Percentiles rank a stretch among this genome's conserved stretches.
These are phyloP conservation scores for Penicillium diatomitis DNA, from an alignment of 495 filamentous ascomycete genomes.

Conservation along the genomic window DNA sequence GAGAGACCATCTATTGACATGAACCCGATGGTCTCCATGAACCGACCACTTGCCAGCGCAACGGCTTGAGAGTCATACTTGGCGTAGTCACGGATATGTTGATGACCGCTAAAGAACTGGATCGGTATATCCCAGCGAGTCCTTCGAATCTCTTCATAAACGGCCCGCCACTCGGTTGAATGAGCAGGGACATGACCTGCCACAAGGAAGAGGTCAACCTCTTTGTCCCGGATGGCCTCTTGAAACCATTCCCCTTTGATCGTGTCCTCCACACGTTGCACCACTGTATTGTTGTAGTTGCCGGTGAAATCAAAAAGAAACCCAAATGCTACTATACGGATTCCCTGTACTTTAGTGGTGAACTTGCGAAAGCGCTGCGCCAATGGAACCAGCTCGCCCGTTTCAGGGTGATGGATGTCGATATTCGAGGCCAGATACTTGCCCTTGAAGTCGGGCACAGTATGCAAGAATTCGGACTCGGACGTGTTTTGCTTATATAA, in stretches of 20 bases:
- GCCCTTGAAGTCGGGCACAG: slow-evolving; percentile 67
- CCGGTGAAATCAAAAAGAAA: slow-evolving; percentile 90
- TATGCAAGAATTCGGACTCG: slow-evolving; percentile 62
- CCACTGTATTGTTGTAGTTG: slow-evolving; percentile 80
- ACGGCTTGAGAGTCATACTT: slow-evolving; percentile 73
- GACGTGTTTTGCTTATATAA: slow-evolving; percentile 75
- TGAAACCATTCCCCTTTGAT: slow-evolving; percentile 87
- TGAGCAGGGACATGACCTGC: slow-evolving; percentile 77
- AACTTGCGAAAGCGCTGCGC: slow-evolving; percentile 81
- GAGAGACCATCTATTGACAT: slow-evolving; percentile 72
- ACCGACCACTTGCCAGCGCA: slow-evolving; percentile 82
- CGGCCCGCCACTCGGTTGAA: slow-evolving; percentile 64
- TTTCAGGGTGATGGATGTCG: slow-evolving; percentile 69
- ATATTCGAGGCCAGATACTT: slow-evolving; percentile 85
- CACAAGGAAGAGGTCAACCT: slow-evolving; percentile 82
- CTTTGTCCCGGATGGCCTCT: slow-evolving; percentile 64
- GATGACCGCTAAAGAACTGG: slow-evolving; percentile 88
- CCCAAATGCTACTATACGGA: slow-evolving; percentile 79
- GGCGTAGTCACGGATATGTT: slow-evolving; percentile 78
- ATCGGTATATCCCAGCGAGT: slow-evolving; percentile 74
- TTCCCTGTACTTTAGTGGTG: slow-evolving; percentile 75
- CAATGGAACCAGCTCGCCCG: slow-evolving; percentile 61
- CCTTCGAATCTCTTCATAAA: slow-evolving; percentile 73
- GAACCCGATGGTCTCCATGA: slow-evolving; percentile 97
- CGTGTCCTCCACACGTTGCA: slow-evolving; percentile 67